Evolutionary conservation across 2,329 filamentous ascomycete species (phyloP).

Genomic region (Cercospora sojina): DNA sequence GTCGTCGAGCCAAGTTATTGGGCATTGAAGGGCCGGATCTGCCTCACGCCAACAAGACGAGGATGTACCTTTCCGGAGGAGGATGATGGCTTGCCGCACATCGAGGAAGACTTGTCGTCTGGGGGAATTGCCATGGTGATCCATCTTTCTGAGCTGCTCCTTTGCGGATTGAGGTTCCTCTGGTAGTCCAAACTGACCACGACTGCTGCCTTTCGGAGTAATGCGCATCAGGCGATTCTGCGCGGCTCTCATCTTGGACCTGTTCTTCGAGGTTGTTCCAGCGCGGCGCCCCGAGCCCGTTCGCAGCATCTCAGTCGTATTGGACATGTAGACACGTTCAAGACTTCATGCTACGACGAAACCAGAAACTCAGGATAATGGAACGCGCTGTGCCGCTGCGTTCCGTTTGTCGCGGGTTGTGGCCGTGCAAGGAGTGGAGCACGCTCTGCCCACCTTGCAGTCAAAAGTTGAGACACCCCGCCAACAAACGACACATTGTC

Average conservation of each 20-base stretch:
- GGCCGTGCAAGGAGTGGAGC: background rate
- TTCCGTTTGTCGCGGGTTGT: background rate
- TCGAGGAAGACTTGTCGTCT: background rate
- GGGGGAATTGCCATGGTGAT: background rate
- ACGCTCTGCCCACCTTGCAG: background rate
- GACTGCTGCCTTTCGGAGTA: no score
- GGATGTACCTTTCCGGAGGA: slow-evolving; percentile 1
- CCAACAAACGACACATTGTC: background rate
- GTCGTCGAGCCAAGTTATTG: slow-evolving; percentile 28
- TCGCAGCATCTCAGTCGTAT: background rate
- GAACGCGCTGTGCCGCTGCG: background rate
- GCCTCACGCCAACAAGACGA: background rate
- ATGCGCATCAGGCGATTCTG: background rate
- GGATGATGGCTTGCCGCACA: background rate
- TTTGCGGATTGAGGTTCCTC: background rate
- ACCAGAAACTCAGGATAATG: background rate
- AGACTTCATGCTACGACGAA: background rate
- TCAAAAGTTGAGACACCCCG: background rate
- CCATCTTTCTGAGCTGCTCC: background rate
- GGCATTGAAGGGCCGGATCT: slow-evolving; percentile 19
- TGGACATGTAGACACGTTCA: background rate
- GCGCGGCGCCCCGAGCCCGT: background rate
- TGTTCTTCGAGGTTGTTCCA: background rate
- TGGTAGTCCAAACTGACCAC: no score
- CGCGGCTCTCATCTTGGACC: background rate